Evolutionary conservation across 2,329 filamentous ascomycete genomes (phyloP).

Genomic region (Aspergillus pseudonomiae): DNA sequence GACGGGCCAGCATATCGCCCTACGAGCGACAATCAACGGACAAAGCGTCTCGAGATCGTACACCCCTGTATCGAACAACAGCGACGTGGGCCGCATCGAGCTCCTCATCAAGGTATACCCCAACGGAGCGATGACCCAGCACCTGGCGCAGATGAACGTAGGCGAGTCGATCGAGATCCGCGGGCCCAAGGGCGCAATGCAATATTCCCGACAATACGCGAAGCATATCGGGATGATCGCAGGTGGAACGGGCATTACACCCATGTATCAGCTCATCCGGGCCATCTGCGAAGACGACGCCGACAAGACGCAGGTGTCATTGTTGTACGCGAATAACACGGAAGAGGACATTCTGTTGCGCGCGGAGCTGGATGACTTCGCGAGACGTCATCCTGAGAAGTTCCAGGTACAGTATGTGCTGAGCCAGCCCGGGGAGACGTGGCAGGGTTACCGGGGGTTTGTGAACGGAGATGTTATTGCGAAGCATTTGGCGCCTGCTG

Average conservation of each 20-base stretch:
- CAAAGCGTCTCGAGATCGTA: constrained; percentile 54
- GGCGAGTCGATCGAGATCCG: constrained; percentile 32
- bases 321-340: constrained; percentile 61
- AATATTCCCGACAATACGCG: constrained; percentile 28
- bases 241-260: constrained; percentile 43
- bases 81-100: constrained; percentile 30
- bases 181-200: constrained; percentile 36
- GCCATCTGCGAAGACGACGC: constrained; percentile 61
- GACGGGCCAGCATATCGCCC: constrained; percentile 57
- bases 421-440: constrained; percentile 48
- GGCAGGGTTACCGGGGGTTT: constrained; percentile 53
- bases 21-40: constrained; percentile 51
- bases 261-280: constrained; percentile 63
- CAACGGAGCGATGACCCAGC: constrained; percentile 29
- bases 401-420: constrained; percentile 60
- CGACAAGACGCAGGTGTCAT: constrained; percentile 58
- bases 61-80: constrained; percentile 45
- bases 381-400: constrained; percentile 53
- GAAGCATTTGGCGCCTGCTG: constrained; percentile 48
- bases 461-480: constrained; percentile 55
- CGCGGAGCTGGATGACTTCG: constrained; percentile 57
- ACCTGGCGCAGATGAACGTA: constrained; percentile 29
- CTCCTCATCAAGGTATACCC: constrained; percentile 35
- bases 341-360: constrained; percentile 64
- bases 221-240: constrained; percentile 37